These are phyloP conservation scores for Oxyria digyna DNA, from an alignment of 148 eudicot species.

Conservation along the genomic window DNA sequence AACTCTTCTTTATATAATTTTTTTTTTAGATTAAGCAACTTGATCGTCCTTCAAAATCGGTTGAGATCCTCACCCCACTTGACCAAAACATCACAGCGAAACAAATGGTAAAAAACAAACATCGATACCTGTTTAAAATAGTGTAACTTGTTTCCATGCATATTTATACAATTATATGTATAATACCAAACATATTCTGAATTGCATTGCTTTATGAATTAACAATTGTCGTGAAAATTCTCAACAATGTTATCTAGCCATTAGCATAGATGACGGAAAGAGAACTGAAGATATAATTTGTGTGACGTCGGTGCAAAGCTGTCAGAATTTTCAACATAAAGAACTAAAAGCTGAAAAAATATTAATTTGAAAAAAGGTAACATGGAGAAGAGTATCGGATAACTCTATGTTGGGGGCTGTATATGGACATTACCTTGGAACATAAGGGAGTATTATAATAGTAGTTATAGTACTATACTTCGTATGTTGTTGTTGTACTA, in stretches of 20 bases:
- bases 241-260: slow-evolving; percentile 1
- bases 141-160: neutral
- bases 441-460: neutral
- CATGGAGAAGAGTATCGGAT: neutral
- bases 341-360: neutral
- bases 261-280: neutral
- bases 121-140: neutral
- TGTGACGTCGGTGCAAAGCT: slow-evolving; percentile 2
- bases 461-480: neutral
- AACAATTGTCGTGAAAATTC: neutral
- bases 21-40: neutral
- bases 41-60: neutral
- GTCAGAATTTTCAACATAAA: neutral
- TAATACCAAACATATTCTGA: no score
- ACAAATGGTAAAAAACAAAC: neutral
- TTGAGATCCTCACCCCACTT: neutral
- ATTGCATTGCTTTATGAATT: neutral
- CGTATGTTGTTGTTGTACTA: no score
- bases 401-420: neutral
- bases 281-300: neutral
- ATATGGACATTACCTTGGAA: neutral
- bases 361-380: neutral
- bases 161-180: neutral
- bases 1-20: neutral
- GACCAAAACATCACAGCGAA: neutral